Conservation (phyloP, 768 basidiomycete species). For the Phanerodontia chrysosporium region DNA sequence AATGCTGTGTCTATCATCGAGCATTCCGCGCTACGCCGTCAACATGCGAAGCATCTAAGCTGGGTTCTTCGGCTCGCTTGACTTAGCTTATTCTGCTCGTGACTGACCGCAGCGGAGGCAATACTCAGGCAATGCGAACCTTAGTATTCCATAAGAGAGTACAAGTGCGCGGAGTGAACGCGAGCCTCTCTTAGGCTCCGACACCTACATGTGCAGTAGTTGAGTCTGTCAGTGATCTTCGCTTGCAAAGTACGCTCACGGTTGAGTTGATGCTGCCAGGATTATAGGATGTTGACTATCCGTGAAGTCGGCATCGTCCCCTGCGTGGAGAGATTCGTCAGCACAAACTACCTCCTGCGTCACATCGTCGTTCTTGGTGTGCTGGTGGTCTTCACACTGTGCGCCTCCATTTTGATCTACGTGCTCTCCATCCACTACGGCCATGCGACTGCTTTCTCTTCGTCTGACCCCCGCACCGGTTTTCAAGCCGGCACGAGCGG, state of each 20-base stretch:
- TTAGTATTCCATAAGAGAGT: neutral
- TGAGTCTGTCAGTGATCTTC: no score
- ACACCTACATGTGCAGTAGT: neutral
- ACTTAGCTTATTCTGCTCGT: no score
- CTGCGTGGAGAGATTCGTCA: constrained; percentile 14
- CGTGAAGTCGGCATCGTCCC: constrained; percentile 12
- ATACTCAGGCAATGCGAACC: neutral
- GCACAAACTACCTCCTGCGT: constrained; percentile 14
- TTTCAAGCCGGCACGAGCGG: constrained; percentile 11
- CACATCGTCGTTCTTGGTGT: constrained; percentile 11
- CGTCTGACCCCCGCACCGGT: constrained; percentile 11
- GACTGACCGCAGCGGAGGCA: neutral
- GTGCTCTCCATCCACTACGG: constrained; percentile 9
- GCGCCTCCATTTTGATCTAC: constrained; percentile 4
- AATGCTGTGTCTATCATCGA: neutral
- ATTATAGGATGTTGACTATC: constrained; percentile 2
- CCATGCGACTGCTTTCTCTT: constrained; percentile 8
- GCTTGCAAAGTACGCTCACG: no score
- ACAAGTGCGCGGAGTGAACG: neutral
- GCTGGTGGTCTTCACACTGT: constrained; percentile 1
- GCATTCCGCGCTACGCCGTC: no score
- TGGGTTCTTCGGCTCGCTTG: no score
- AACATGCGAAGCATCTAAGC: no score
- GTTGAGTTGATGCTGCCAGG: neutral
- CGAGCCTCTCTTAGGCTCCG: neutral